Base-by-base conservation (phyloP, 768 basidiomycete genomes). In the Boletus insuetus region DNA sequence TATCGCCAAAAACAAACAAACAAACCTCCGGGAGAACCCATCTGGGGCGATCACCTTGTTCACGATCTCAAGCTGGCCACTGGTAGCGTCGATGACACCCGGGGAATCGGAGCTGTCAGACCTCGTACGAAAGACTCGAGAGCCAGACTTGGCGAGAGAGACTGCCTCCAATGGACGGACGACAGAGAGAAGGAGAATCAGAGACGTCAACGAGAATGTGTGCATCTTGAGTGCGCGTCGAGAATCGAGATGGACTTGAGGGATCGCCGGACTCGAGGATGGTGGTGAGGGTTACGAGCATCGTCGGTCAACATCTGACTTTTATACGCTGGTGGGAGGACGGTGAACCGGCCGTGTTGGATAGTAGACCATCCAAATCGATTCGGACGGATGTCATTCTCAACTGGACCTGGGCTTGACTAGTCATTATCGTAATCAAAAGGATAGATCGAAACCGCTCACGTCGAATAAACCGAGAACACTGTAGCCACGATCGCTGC, bases 41-140 rank as follows among this genome's bases (percentile, higher is more conserved):
- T 83, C 82, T 0, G 83, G 82, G 14, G 77, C 59, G 49, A 83
- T 76, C 13, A 67, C 53, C 47, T 68, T 69, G 64, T 81, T 82
- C 10, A 68, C 62, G 46, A 82, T 69, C 44, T 70, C 63, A 10
- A 82, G 59, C 22, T 74, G 66, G 35, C 62, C 62, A 20, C 64
- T 42, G 39, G 53, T 48, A 34, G 71, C 71, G n/a, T 65, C 64
- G 40, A 71, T 48, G 46, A 67, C 46, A 24, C 12, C 34, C 4
- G 58, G 53, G 9, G 55, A 32, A 38, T n/a, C 37, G 6, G 55
- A 38, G 48, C 19, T 35, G 31, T 52, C 50, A 34, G 47, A 39
- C 46, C 26, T 34, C 38, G 43, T 13, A 37, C 47, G 55, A 22
- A 48, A 55, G 10, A 41, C 17, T 0, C 48, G 55, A 49, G 47